Base-by-base conservation (phyloP, 495 filamentous ascomycete genomes). In the Penicillium canariense region DNA sequence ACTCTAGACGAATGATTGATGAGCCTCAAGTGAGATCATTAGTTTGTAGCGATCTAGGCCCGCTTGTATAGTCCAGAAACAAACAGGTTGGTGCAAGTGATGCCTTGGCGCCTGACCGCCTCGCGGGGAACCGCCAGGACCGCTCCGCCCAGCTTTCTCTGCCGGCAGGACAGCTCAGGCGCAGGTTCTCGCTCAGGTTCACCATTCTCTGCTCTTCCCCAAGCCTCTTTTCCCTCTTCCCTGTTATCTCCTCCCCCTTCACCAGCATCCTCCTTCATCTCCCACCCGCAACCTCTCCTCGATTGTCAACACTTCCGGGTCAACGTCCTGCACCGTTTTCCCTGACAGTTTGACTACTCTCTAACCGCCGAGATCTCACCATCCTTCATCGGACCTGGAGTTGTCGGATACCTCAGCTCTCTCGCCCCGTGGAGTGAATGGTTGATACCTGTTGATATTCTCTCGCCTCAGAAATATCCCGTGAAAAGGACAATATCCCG, bases 261-360 rank as follows among this genome's bases (percentile, higher is more conserved):
- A 53, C 48, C 52, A 50, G 59, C 48, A 45, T 48, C 50, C 36
- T 49, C 27, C 44, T 43, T 48, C 34, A 32, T 54, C 28, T 48
- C n/a, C 40, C 2, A 30, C 34, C 32, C 44, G 25, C 17, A 26
- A 9, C 25, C n/a, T 6, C 31, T 35, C 39, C 12, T 49, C 54
- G 22, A 31, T 54, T 44, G 66, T 69, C 65, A 63, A 54, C 50
- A 48, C 54, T 63, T 57, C 60, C 60, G 64, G 67, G 66, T 51
- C 39, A 63, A 68, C 74, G 76, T 74, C 77, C 77, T 80, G 77
- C 77, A 80, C 77, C 72, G 69, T 71, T 75, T 61, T 63, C 66
- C 70, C 71, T 68, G 65, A 51, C 56, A 31, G 55, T 67, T 67
- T 69, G 68, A 66, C 66, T 39, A 23, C 44, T 58, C 39, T 42